phyloP scores from a whole-genome alignment of 805 yeast genomes.

The Starmerella gropengiesseri region DNA sequence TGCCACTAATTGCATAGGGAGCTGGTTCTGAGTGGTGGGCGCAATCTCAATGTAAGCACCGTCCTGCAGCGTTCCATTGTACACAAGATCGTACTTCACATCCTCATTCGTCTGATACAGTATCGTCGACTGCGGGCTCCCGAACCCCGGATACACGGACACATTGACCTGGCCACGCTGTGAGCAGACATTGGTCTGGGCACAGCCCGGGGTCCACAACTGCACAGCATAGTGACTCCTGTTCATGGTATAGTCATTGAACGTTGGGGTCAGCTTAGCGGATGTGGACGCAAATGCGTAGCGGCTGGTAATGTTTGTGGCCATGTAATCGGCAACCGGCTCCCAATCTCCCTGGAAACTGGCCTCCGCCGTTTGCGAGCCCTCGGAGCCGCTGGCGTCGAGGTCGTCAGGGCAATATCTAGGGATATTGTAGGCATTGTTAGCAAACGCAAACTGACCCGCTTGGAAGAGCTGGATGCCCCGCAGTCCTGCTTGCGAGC shows the following conservation, averaged over 20 bases:
- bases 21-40: slow-evolving; percentile 21
- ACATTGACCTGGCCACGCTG: slow-evolving; percentile 71
- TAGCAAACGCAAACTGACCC: slow-evolving; percentile 54
- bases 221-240: slow-evolving; percentile 60
- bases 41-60: slow-evolving; percentile 34
- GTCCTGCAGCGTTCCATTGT: slow-evolving; percentile 49
- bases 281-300: slow-evolving; percentile 30
- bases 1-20: slow-evolving; percentile 52
- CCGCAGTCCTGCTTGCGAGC: slow-evolving; percentile 52
- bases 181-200: slow-evolving; percentile 52
- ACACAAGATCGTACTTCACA: slow-evolving; percentile 71
- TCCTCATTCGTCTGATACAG: slow-evolving; percentile 73
- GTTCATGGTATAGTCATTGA: slow-evolving; percentile 45
- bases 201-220: slow-evolving; percentile 82
- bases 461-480: slow-evolving; percentile 65
- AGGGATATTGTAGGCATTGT: slow-evolving; percentile 43
- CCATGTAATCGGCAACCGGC: slow-evolving; percentile 22
- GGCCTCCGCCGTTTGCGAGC: slow-evolving; percentile 2
- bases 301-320: slow-evolving; percentile 26
- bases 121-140: slow-evolving; percentile 33
- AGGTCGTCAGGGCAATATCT: slow-evolving; percentile 6
- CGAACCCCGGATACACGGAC: slow-evolving; percentile 44
- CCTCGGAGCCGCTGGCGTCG: neutral
- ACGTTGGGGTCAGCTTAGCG: slow-evolving; percentile 45
- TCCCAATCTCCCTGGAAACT: slow-evolving; percentile 25